These are phyloP conservation scores for Botrytis elliptica DNA, from an alignment of 2,329 filamentous ascomycete genomes.

Conservation along the genomic window DNA sequence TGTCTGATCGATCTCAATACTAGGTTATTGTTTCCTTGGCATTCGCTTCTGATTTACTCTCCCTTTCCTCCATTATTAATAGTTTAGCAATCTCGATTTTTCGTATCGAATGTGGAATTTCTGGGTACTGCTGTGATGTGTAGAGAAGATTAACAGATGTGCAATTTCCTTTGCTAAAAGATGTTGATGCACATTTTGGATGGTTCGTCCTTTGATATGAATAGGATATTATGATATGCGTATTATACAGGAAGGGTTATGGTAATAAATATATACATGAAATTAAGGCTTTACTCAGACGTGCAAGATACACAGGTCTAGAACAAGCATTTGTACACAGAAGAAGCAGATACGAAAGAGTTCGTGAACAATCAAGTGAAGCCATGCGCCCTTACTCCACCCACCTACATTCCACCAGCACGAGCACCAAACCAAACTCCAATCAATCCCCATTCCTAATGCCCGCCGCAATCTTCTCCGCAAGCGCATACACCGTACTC, in stretches of 20 bases:
- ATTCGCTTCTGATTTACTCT: neutral
- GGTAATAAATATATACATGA: neutral
- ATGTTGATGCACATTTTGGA: neutral
- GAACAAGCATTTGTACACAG: neutral
- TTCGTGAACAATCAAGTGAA: neutral
- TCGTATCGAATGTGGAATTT: neutral
- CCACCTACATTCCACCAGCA: too few species aligned
- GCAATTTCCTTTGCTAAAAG: neutral
- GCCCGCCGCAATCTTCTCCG: slow-evolving; percentile 44
- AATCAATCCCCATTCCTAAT: slow-evolving; percentile 23
- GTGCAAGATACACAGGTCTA: neutral
- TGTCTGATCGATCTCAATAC: neutral
- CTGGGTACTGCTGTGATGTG: neutral
- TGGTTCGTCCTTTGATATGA: neutral
- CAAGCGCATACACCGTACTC: slow-evolving; percentile 44
- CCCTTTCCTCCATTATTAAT: neutral
- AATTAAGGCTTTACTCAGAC: neutral
- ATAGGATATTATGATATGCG: neutral
- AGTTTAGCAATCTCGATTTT: neutral
- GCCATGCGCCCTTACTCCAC: neutral
- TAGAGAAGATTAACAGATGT: neutral
- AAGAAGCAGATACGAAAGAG: neutral
- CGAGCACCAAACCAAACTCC: neutral
- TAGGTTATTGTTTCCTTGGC: neutral
- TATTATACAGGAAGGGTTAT: neutral